These are phyloP conservation scores for Beauveria caledonica DNA, from an alignment of 2,329 filamentous ascomycete genomes.

Conservation along the genomic window DNA sequence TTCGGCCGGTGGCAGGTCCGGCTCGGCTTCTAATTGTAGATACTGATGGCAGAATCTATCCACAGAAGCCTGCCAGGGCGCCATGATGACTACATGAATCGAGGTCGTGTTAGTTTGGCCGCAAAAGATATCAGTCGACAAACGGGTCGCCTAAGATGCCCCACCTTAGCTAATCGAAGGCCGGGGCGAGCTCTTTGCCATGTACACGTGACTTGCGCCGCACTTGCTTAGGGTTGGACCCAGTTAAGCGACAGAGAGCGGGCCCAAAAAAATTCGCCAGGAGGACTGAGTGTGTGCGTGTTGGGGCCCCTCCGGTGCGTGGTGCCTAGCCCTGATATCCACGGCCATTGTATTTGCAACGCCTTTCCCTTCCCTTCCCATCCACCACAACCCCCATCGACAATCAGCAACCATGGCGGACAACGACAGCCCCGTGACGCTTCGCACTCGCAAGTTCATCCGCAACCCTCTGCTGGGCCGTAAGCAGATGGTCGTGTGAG, in stretches of 20 bases:
- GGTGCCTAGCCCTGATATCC: constrained; percentile 11
- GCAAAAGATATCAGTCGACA: neutral
- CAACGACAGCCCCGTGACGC: constrained; percentile 66
- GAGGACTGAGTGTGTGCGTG: neutral
- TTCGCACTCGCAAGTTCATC: constrained; percentile 99
- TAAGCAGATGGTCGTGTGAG: constrained; percentile 99
- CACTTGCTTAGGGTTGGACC: constrained; percentile 36
- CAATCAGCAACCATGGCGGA: constrained; percentile 75
- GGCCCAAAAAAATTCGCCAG: constrained; percentile 22
- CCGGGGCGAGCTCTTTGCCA: too few species aligned
- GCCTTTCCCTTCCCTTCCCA: constrained; percentile 14
- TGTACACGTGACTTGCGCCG: constrained; percentile 4
- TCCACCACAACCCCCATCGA: constrained; percentile 20
- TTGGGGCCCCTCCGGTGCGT: constrained; percentile 15
- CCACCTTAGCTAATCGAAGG: neutral
- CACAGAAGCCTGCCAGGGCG: constrained; percentile 17
- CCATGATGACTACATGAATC: constrained; percentile 6
- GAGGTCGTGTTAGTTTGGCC: neutral
- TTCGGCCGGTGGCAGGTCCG: constrained; percentile 55
- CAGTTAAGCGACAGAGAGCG: constrained; percentile 31
- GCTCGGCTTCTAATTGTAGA: constrained; percentile 60
- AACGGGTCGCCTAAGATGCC: neutral
- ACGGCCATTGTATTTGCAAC: constrained; percentile 7
- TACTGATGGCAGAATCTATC: constrained; percentile 64
- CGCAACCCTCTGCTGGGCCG: constrained; percentile 97